Evolutionary conservation across 2,329 filamentous ascomycete genomes (phyloP).

Genomic region (Balansia obtecta): DNA sequence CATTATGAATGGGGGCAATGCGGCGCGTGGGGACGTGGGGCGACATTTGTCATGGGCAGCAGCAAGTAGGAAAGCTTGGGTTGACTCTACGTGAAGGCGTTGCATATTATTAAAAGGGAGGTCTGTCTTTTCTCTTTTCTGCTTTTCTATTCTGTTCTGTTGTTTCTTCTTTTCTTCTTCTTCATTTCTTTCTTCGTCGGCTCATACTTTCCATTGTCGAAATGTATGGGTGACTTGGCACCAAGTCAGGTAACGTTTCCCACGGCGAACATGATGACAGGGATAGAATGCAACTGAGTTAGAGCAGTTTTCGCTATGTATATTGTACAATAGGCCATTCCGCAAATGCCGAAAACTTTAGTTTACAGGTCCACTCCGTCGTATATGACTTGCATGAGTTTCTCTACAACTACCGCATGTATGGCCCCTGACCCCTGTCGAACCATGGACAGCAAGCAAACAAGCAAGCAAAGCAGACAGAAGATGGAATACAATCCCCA

Average conservation of each 20-base stretch:
- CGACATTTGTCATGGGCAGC: background rate
- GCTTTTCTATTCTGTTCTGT: background rate
- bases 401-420: background rate
- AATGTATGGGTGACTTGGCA: too few relatives aligned
- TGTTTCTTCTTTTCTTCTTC: background rate
- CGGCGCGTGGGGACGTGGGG: background rate
- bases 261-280: background rate
- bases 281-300: background rate
- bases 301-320: background rate
- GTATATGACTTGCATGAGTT: background rate
- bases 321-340: conserved; percentile 1
- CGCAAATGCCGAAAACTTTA: background rate
- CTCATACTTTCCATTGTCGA: background rate
- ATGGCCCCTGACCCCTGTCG: background rate
- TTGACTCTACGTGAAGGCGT: background rate
- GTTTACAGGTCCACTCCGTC: background rate
- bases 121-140: background rate
- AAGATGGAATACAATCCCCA: background rate
- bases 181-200: background rate
- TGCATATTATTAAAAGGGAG: background rate
- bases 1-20: background rate
- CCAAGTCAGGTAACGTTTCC: too few relatives aligned
- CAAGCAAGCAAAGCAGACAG: background rate
- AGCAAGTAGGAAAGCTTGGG: background rate
- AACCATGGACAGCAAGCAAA: background rate